These are phyloP conservation scores for Curvularia sp. DNA, from an alignment of 2,329 filamentous ascomycete genomes.

Conservation along the genomic window DNA sequence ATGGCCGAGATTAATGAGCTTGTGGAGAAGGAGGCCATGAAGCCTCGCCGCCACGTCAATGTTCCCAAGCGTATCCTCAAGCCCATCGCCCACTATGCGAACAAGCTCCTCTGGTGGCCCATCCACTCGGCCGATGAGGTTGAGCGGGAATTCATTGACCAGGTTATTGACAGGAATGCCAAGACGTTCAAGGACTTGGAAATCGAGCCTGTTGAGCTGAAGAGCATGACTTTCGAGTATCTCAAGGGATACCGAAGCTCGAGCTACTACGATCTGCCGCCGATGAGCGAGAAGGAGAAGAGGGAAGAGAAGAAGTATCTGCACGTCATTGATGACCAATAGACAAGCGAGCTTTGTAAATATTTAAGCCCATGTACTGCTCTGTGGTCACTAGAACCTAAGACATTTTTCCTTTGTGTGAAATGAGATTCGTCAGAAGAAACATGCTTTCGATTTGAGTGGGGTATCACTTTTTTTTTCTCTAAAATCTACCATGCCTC, in stretches of 20 bases:
- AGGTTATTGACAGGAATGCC: slow-evolving; percentile 84
- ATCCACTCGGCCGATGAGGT: slow-evolving; percentile 83
- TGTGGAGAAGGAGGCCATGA: slow-evolving; percentile 91
- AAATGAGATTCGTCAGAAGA: background rate
- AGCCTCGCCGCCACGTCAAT: slow-evolving; percentile 89
- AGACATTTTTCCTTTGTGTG: slow-evolving; percentile 28
- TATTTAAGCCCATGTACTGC: slow-evolving; percentile 31
- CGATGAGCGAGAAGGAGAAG: slow-evolving; percentile 93
- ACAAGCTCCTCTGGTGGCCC: slow-evolving; percentile 89
- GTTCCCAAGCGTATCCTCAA: slow-evolving; percentile 81
- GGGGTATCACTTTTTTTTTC: slow-evolving; percentile 20
- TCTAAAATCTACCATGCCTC: background rate
- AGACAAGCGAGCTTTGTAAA: slow-evolving; percentile 38
- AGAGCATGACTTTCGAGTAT: slow-evolving; percentile 90
- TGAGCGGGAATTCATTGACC: slow-evolving; percentile 91
- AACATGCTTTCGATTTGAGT: slow-evolving; percentile 15
- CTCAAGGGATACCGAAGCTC: slow-evolving; percentile 90
- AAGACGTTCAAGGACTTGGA: slow-evolving; percentile 96
- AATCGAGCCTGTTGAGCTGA: slow-evolving; percentile 87
- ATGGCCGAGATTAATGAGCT: slow-evolving; percentile 84
- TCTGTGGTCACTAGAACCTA: slow-evolving; percentile 30
- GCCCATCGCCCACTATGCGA: slow-evolving; percentile 75
- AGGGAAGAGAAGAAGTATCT: slow-evolving; percentile 95
- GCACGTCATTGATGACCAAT: slow-evolving; percentile 69
- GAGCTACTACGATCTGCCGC: slow-evolving; percentile 89